These are phyloP conservation scores for Amniculicola lignicola DNA, from an alignment of 495 filamentous ascomycete species.

Conservation along the genomic window DNA sequence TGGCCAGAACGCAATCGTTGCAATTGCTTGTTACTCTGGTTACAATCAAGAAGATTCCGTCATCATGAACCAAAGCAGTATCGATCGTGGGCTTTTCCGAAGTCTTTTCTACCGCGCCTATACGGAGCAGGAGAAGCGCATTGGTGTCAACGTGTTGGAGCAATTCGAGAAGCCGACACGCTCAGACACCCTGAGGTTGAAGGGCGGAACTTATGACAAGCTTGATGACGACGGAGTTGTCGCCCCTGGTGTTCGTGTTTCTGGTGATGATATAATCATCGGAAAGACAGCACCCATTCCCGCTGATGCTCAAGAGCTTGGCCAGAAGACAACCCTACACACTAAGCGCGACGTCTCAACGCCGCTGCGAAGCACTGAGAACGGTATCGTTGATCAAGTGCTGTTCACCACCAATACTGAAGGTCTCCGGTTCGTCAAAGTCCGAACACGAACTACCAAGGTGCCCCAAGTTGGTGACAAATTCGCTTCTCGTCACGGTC, in stretches of 20 bases:
- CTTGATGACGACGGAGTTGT: conserved; percentile 93
- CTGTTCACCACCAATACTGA: conserved; percentile 89
- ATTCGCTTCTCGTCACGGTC: conserved; percentile 97
- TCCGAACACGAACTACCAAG: conserved; percentile 95
- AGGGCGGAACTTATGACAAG: conserved; percentile 97
- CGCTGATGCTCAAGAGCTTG: conserved; percentile 88
- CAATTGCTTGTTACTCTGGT: conserved; percentile 95
- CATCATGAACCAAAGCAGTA: conserved; percentile 99
- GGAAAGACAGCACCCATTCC: conserved; percentile 95
- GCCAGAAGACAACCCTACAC: conserved; percentile 82
- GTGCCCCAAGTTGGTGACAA: conserved; percentile 98
- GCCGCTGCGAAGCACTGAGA: conserved; percentile 90
- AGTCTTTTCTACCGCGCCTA: conserved; percentile 98
- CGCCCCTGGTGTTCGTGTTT: conserved; percentile 86
- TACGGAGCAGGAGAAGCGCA: conserved; percentile 89
- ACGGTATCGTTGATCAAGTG: conserved; percentile 91
- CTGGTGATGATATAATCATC: conserved; percentile 98
- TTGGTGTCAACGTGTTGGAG: conserved; percentile 85
- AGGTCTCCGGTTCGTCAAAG: conserved; percentile 89
- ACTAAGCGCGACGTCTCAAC: conserved; percentile 93
- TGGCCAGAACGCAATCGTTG: conserved; percentile 97
- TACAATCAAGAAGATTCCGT: conserved; percentile 99
- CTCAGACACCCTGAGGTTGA: conserved; percentile 81
- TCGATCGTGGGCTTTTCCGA: conserved; percentile 94
- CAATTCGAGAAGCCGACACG: conserved; percentile 90